Percentiles rank a stretch among this genome's conserved stretches.
These are phyloP conservation scores for Manihot esculenta DNA, from an alignment of 441 rosid species.

Conservation along the genomic window DNA sequence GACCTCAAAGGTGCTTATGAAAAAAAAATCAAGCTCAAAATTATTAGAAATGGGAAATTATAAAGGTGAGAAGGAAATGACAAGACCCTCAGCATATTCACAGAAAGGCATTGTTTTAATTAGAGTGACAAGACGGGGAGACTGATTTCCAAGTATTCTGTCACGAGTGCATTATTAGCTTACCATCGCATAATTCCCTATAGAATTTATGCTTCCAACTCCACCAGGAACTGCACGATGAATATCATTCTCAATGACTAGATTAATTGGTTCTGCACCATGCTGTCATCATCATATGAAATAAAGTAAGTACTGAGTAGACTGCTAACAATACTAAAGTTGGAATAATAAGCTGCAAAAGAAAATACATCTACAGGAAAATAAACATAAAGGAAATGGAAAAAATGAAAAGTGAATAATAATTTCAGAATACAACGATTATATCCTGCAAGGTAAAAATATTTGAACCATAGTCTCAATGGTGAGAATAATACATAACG, in stretches of 20 bases:
- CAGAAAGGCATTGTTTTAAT: neutral
- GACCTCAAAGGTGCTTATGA: too few relatives aligned
- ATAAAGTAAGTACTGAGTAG: neutral
- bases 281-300: conserved; percentile 29
- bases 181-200: conserved; percentile 45
- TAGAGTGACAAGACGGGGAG: neutral
- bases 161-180: neutral
- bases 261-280: conserved; percentile 36
- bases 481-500: conserved; percentile 3
- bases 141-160: conserved; percentile 2
- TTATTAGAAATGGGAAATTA: neutral
- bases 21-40: neutral
- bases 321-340: neutral
- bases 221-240: conserved; percentile 46
- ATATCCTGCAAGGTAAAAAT: neutral
- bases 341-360: neutral
- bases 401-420: neutral
- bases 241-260: conserved; percentile 36
- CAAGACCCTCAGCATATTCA: neutral
- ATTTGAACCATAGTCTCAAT: neutral
- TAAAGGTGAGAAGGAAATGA: neutral
- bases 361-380: neutral
- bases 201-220: conserved; percentile 39
- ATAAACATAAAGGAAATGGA: neutral
- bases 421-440: neutral